These are phyloP conservation scores for Stagonosporopsis vannaccii DNA, from an alignment of 2,329 filamentous ascomycete genomes.

Conservation along the genomic window DNA sequence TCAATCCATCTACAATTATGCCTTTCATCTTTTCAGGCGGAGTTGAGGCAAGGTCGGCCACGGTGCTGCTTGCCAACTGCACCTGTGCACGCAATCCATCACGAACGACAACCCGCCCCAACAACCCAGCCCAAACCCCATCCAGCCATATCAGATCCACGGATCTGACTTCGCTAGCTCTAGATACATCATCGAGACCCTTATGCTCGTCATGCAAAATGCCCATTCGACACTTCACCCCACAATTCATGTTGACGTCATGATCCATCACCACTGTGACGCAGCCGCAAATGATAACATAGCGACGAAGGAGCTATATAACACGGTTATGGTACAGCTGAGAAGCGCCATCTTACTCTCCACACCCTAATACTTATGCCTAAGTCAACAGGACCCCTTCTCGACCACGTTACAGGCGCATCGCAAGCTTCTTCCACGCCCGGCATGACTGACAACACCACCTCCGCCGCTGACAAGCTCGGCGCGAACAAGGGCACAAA, in stretches of 20 bases:
- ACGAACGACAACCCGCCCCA: background rate
- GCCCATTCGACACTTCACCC: conserved; percentile 2
- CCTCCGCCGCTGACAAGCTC: conserved; percentile 35
- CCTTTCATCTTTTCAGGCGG: conserved; percentile 1
- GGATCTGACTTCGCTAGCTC: conserved; percentile 10
- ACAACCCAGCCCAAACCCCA: conserved; percentile 8
- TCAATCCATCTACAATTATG: background rate
- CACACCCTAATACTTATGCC: conserved; percentile 19
- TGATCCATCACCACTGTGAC: conserved; percentile 15
- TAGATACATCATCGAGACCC: conserved; percentile 18
- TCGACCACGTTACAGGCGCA: conserved; percentile 27
- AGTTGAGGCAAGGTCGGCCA: conserved; percentile 2
- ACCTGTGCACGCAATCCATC: conserved; percentile 2
- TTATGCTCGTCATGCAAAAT: conserved; percentile 19
- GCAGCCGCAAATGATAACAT: conserved; percentile 7
- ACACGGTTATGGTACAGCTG: background rate
- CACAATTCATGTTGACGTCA: conserved; percentile 26
- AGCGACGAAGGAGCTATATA: conserved; percentile 4
- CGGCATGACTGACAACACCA: conserved; percentile 33
- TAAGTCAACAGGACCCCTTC: conserved; percentile 34
- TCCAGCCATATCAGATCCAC: conserved; percentile 12
- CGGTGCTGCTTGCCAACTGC: background rate
- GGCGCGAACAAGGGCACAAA: conserved; percentile 42
- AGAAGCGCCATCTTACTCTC: background rate
- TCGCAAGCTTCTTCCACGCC: conserved; percentile 18